Evolutionary conservation across 2,329 filamentous ascomycete species (phyloP).

Genomic region (Exophiala dermatitidis): DNA sequence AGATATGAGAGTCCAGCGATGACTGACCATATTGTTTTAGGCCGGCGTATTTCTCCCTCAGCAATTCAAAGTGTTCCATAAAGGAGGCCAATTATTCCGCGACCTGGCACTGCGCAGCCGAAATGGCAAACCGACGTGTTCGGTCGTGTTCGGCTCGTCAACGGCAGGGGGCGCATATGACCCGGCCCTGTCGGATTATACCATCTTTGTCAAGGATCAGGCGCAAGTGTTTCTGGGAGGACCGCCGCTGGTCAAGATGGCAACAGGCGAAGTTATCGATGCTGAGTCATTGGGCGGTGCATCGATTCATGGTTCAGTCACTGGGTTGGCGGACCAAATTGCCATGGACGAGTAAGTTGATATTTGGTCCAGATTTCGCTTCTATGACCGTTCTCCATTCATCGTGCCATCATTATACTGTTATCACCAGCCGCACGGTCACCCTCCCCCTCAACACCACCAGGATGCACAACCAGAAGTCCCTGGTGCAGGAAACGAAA

Average conservation of each 20-base stretch:
- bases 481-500: too few relatives aligned
- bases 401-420: neutral
- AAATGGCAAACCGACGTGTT: slow-evolving; percentile 37
- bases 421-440: neutral
- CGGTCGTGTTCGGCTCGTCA: slow-evolving; percentile 41
- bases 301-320: slow-evolving; percentile 36
- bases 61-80: slow-evolving; percentile 43
- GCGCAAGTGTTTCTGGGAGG: slow-evolving; percentile 42
- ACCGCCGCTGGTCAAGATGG: slow-evolving; percentile 43
- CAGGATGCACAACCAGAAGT: too few relatives aligned
- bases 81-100: slow-evolving; percentile 38
- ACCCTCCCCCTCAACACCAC: too few relatives aligned
- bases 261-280: slow-evolving; percentile 39
- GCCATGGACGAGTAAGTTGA: slow-evolving; percentile 36
- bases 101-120: slow-evolving; percentile 37
- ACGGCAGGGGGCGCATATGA: slow-evolving; percentile 41
- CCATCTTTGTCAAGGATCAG: slow-evolving; percentile 39
- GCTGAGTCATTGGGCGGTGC: slow-evolving; percentile 41
- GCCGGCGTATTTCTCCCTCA: slow-evolving; percentile 40
- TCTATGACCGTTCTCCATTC: neutral
- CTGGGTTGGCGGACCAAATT: slow-evolving; percentile 41
- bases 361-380: neutral
- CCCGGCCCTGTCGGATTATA: slow-evolving; percentile 39
- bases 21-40: slow-evolving; percentile 9
- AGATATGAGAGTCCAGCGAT: too few relatives aligned